Base-by-base conservation (phyloP, 257 asterid species). In the Petrea volubilis region DNA sequence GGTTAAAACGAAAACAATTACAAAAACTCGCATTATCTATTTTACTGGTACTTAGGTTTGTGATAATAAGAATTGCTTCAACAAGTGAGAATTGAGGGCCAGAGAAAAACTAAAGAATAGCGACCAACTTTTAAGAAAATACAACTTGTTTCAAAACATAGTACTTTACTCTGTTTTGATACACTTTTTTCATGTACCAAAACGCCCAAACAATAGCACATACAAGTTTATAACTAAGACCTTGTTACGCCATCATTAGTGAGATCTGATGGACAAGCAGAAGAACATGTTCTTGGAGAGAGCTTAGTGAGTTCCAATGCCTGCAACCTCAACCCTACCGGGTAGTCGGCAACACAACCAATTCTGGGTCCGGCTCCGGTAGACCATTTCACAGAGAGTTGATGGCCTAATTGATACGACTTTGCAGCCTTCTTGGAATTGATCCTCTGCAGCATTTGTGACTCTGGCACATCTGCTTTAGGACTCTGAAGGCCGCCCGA, bases 361-460 rank as follows among this genome's bases (percentile, higher is more conserved):
- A 87, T 87, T 64, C 96, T 80, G 0, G 96, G 90, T n/a, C 93
- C 96, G 1, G 85, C 84, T 43, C 93, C 93, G 0, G 90, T 83
- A 6, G 90, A 83, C 96, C 96, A 89, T 70, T 76, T 74, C 66
- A 36, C 18, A 0, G 88, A 72, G 56, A 89, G 83, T 70, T 87
- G 93, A 62, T 85, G 68, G 53, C 86, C 93, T n/a, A 89, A 44
- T 59, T 87, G 96, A 56, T 81, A 87, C 0, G 93, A 89, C 21
- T 64, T 87, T 56, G 85, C 87, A 1, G 83, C 73, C 46, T 83
- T 89, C 84, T 85, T 86, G 56, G 88, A 84, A 69, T 83, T 81
- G 67, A 89, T 83, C 73, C 96, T 84, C 66, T 79, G 68, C 74
- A 84, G 73, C 29, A 89, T 81, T 53, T 81, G 79, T 7, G 61